Conservation (phyloP, 345 rosid species). For the Raphanus sativus region DNA sequence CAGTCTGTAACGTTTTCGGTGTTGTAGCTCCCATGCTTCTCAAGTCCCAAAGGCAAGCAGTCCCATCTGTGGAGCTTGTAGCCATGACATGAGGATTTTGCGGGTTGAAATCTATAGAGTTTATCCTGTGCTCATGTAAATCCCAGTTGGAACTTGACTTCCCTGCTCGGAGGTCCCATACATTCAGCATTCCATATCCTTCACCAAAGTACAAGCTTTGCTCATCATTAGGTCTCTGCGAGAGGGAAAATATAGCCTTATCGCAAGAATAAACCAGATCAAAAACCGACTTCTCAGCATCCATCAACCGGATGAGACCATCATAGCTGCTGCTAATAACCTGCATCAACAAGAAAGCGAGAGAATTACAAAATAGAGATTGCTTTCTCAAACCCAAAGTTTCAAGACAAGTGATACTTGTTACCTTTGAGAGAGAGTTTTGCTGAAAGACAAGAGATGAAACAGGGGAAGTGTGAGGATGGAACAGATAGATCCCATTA, state of each 20-base stretch:
- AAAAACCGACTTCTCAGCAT: constrained; percentile 73
- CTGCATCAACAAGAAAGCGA: constrained; percentile 33
- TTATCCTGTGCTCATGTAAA: constrained; percentile 71
- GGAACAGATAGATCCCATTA: constrained; percentile 60
- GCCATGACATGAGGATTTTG: constrained; percentile 63
- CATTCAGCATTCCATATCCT: constrained; percentile 54
- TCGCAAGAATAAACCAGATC: constrained; percentile 56
- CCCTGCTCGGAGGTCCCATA: constrained; percentile 67
- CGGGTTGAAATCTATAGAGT: constrained; percentile 69
- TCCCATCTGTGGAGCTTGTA: constrained; percentile 74
- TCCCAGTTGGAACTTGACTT: constrained; percentile 47
- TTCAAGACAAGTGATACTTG: background rate
- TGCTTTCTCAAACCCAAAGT: background rate
- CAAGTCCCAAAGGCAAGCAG: constrained; percentile 38
- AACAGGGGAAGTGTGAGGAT: constrained; percentile 56
- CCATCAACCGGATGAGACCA: constrained; percentile 72
- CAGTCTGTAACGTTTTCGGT: constrained; percentile 42
- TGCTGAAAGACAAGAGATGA: constrained; percentile 64
- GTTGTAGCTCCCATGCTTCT: constrained; percentile 48
- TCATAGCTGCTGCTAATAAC: constrained; percentile 65
- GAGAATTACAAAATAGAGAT: background rate
- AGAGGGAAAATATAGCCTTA: constrained; percentile 55
- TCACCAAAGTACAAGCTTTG: constrained; percentile 60
- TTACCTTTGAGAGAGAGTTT: constrained; percentile 65
- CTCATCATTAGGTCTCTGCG: constrained; percentile 54